Evolutionary conservation across 2,329 filamentous ascomycete species (phyloP).

Genomic region (Aspergillus fructus): DNA sequence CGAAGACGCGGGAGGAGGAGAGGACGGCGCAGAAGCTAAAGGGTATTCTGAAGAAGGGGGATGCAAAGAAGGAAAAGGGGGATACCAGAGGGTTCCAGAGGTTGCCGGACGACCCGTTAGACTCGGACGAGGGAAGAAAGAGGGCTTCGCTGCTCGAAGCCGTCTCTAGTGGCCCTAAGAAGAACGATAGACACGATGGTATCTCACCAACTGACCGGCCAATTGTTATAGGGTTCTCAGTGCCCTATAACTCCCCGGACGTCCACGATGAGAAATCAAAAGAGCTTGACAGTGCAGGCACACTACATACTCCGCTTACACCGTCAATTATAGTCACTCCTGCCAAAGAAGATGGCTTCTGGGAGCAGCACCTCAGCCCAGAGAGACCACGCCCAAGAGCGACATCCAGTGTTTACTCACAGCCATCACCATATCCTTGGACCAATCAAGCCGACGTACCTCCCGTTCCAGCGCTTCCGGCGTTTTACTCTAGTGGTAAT

Average conservation of each 20-base stretch:
- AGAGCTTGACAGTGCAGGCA: slow-evolving; percentile 29
- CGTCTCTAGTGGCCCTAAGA: slow-evolving; percentile 15
- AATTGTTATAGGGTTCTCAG: slow-evolving; percentile 47
- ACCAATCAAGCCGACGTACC: slow-evolving; percentile 31
- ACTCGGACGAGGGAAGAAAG: not conserved
- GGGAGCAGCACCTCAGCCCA: slow-evolving; percentile 31
- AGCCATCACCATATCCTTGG: slow-evolving; percentile 33
- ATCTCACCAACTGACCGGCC: slow-evolving; percentile 47
- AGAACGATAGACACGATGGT: slow-evolving; percentile 28
- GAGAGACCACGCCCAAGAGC: slow-evolving; percentile 28
- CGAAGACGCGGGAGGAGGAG: slow-evolving; percentile 33
- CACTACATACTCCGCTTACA: slow-evolving; percentile 39
- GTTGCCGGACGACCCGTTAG: slow-evolving; percentile 18
- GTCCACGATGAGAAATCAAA: slow-evolving; percentile 19
- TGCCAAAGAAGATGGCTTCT: slow-evolving; percentile 40
- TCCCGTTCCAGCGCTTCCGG: slow-evolving; percentile 43
- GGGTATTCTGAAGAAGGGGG: slow-evolving; percentile 22
- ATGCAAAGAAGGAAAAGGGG: slow-evolving; percentile 17
- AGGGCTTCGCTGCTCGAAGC: slow-evolving; percentile 18
- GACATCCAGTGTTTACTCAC: slow-evolving; percentile 47
- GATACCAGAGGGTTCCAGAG: slow-evolving; percentile 21
- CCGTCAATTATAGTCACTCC: slow-evolving; percentile 49
- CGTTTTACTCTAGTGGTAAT: slow-evolving; percentile 24
- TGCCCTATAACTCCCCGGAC: slow-evolving; percentile 34
- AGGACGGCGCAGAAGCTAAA: slow-evolving; percentile 25